Base-by-base conservation (phyloP, 306 rosid species). In the Adenanthera pavonina region DNA sequence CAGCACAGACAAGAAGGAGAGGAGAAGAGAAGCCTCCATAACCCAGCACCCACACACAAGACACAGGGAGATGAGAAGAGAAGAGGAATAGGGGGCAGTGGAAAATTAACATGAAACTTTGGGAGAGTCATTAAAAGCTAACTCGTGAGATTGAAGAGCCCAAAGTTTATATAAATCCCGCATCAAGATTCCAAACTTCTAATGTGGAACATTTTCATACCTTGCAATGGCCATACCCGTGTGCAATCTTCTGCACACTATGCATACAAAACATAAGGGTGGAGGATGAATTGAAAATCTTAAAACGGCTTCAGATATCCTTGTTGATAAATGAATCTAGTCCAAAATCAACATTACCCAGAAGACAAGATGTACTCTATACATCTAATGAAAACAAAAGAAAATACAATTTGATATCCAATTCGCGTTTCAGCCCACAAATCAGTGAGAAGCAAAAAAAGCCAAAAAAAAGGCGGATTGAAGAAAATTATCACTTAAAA, bases 341-440 rank as follows among this genome's bases (percentile, higher is more conserved):
- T 46, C n/a, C 38, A 59, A 76, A 60, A 9, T n/a, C 12, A 20
- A 64, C 16, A 41, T 38, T 36, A n/a, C 48, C 43, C 60, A 33
- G 34, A 47, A 17, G 57, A 40, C n/a, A 33, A 60, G 17, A 48
- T 56, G 30, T 43, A 52, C 14, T 16, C 14, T 20, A 43, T 62
- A 16, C 48, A 73, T 17, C 20, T 7, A 60, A 35, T 33, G 4
- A 35, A 25, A 52, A 64, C 20, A 17, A 59, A 54, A 20, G 25
- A 30, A 46, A 46, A 36, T 7, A 10, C 77, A 69, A 43, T 78
- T 40, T 68, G 10, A 69, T 33, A 78, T 69, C 35, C 60, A 53
- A 54, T 68, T 53, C 53, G 2, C 14, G 44, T 16, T 68, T 33
- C 12, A 12, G 64, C 64, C 5, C 8, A 57, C 19, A 66, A 77